phyloP scores from a whole-genome alignment of 2,329 filamentous ascomycete species.

The Cryphonectria naterciae region DNA sequence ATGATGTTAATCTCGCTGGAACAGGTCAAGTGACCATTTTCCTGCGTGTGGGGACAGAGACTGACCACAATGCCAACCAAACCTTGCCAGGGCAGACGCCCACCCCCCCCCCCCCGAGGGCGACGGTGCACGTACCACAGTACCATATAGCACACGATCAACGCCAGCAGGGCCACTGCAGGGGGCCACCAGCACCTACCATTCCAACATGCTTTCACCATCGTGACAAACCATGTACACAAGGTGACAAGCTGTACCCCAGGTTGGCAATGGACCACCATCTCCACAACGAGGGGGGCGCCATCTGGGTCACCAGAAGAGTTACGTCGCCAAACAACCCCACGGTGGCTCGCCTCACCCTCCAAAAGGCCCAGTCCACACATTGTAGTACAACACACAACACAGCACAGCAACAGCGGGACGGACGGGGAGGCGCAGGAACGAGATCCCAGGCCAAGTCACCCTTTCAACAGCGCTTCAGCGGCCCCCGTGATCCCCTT shows the following conservation, averaged over 20 bases:
- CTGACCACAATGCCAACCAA: not conserved
- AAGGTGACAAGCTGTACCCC: not conserved
- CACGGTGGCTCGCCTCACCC: too few species aligned
- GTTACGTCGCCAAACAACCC: not conserved
- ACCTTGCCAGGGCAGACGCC: not conserved
- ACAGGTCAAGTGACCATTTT: not conserved
- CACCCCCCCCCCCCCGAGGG: too few species aligned
- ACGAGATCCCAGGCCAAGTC: slow-evolving; percentile 19
- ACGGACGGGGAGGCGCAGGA: slow-evolving; percentile 25
- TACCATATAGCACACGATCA: too few species aligned
- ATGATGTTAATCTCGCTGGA: not conserved
- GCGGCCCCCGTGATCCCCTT: slow-evolving; percentile 23
- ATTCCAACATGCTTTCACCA: not conserved
- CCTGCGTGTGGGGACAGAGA: not conserved
- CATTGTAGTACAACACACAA: not conserved
- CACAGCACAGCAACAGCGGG: slow-evolving; percentile 13
- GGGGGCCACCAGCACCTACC: not conserved
- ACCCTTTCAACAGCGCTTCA: slow-evolving; percentile 9
- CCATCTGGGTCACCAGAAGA: not conserved
- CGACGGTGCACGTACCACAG: not conserved
- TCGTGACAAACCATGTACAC: not conserved
- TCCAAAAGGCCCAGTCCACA: too few species aligned
- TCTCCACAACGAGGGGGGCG: not conserved
- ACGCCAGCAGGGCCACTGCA: not conserved
- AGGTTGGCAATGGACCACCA: not conserved